Evolutionary conservation across 2,329 filamentous ascomycete species (phyloP), one percentile per base, ranked within the genome.

Genomic region (Epichloe sibirici): DNA sequence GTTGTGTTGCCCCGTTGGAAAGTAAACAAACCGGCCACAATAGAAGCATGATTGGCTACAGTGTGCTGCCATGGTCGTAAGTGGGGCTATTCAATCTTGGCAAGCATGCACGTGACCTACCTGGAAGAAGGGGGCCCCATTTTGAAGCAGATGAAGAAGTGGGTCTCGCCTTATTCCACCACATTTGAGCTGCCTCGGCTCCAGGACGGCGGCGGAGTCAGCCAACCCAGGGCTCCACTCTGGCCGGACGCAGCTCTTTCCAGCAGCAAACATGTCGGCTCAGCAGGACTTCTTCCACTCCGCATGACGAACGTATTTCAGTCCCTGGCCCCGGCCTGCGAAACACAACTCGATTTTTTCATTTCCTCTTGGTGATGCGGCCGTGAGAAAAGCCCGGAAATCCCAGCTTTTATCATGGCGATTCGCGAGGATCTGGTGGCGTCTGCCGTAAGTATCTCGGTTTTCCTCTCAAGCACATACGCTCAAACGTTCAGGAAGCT

Each of bases 381-480:
- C 60, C 57, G 59, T 56, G 56, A 56, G 53, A 59, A 49, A 48
- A 55, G 46, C 6, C 8, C 35, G 48, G 28, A 6, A 44, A 38
- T 9, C 8, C 31, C 17, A 34, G 43, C 23, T 46, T 60, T 52
- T 52, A 62, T 68, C 70, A 91, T 83, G 76, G 84, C 90, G 75
- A 89, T 95, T 74, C 89, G 93, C 67, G 91, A 97, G 81, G 91
- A 97, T 68, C 76, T 96, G 58, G 82, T 95, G 63, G 77, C 82
- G 61, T 95, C 90, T 65, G 90, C 88, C 66, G 84, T 86, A 76
- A 62, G 70, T 68, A 25, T 9, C 9, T 15, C 25, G 5, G 4
- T 38, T 15, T 15, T 39, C 42, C 15, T 45, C 34, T 28, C 12
- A n/a, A 9, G 21, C 42, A 34, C n/a, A n/a, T 23, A 34, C 12